Evolutionary conservation across 345 rosid species (phyloP).

Genomic region (Syzygium grande): DNA sequence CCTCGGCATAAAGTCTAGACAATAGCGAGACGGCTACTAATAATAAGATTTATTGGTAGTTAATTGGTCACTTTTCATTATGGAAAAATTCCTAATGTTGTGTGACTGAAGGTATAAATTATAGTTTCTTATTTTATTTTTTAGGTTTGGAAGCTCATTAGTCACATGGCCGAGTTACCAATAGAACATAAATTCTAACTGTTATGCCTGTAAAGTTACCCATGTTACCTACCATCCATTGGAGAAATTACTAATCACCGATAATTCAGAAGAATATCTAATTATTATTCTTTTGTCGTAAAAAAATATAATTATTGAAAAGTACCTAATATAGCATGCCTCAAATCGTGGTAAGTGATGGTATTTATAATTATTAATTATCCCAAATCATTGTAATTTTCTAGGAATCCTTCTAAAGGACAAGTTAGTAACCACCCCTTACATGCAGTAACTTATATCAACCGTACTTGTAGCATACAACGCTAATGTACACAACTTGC

Average conservation of each 20-base stretch:
- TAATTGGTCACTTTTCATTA: not conserved
- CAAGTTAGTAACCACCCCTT: too few species aligned
- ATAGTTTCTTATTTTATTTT: not conserved
- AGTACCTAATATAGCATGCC: not conserved
- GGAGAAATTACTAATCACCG: not conserved
- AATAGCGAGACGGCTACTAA: not conserved
- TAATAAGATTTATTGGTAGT: not conserved
- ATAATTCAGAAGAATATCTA: not conserved
- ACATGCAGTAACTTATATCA: too few species aligned
- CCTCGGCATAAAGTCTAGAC: not conserved
- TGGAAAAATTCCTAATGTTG: not conserved
- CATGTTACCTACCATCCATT: not conserved
- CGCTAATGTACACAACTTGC: too few species aligned
- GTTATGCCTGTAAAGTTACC: not conserved
- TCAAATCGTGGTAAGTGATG: too few species aligned
- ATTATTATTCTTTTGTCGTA: too few species aligned
- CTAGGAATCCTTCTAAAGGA: too few species aligned
- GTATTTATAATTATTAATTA: too few species aligned
- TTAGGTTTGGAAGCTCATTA: not conserved
- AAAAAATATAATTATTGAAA: not conserved
- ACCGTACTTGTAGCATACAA: too few species aligned
- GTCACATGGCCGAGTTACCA: not conserved
- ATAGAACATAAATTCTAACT: not conserved
- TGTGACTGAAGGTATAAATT: not conserved
- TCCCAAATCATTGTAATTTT: too few species aligned